phyloP scores from a whole-genome alignment of 2,329 filamentous ascomycete genomes.

The Rhinocladiella similis region DNA sequence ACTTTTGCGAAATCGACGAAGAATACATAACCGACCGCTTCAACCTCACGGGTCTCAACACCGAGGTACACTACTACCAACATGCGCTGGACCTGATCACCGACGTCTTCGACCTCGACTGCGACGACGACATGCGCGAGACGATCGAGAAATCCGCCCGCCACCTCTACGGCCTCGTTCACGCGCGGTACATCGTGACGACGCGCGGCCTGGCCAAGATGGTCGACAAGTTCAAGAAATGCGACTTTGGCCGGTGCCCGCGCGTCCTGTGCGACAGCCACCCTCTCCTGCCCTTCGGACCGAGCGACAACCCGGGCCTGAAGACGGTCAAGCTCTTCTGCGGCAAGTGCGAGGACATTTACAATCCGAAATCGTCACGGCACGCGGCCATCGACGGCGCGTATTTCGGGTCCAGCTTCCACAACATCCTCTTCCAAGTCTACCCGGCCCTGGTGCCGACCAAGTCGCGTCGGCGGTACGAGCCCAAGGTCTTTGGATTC shows the following conservation, averaged over 20 bases:
- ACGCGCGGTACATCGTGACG: slow-evolving; percentile 95
- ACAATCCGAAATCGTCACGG: slow-evolving; percentile 96
- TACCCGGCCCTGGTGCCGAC: slow-evolving; percentile 85
- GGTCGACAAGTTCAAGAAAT: slow-evolving; percentile 99
- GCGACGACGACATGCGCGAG: slow-evolving; percentile 97
- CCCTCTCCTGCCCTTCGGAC: slow-evolving; percentile 90
- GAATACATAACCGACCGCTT: slow-evolving; percentile 98
- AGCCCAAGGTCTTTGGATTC: slow-evolving; percentile 91
- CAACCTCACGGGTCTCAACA: slow-evolving; percentile 95
- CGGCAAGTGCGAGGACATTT: slow-evolving; percentile 93
- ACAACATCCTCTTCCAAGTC: slow-evolving; percentile 98
- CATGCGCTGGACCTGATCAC: slow-evolving; percentile 97
- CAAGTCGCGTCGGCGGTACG: slow-evolving; percentile 83
- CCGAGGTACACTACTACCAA: slow-evolving; percentile 97
- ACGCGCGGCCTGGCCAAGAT: slow-evolving; percentile 93
- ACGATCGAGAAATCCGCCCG: slow-evolving; percentile 96
- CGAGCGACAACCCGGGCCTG: slow-evolving; percentile 81
- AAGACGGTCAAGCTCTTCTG: slow-evolving; percentile 98
- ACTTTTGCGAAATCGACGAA: slow-evolving; percentile 99
- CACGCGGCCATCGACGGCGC: slow-evolving; percentile 95
- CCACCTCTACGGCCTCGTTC: slow-evolving; percentile 92
- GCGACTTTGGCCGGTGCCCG: slow-evolving; percentile 96
- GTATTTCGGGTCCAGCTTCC: slow-evolving; percentile 97
- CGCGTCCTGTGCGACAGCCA: slow-evolving; percentile 93
- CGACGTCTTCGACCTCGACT: slow-evolving; percentile 97